Evolutionary conservation across 1,139 yeast genomes (phyloP).

Genomic region (Tardiomyces digboiensis): DNA sequence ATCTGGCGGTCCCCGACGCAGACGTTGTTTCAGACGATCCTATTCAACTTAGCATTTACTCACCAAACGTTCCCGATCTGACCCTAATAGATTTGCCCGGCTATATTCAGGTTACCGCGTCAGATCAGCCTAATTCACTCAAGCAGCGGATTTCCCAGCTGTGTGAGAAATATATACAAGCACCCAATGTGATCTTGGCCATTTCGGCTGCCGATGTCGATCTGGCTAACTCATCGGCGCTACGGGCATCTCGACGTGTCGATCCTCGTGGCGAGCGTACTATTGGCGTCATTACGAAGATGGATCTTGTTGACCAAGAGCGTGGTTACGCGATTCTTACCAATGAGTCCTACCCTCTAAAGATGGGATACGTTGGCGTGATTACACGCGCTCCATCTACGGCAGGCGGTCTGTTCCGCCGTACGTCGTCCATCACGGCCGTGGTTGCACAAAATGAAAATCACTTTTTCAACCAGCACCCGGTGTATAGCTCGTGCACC

Average conservation of each 20-base stretch:
- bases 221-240: slow-evolving; percentile 90
- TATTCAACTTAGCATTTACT: slow-evolving; percentile 79
- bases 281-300: slow-evolving; percentile 88
- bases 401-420: slow-evolving; percentile 24
- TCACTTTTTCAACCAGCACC: slow-evolving; percentile 43
- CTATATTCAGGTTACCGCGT: slow-evolving; percentile 92
- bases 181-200: slow-evolving; percentile 91
- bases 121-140: slow-evolving; percentile 85
- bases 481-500: slow-evolving; percentile 52
- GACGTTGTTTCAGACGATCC: slow-evolving; percentile 90
- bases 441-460: slow-evolving; percentile 36
- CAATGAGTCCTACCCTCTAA: slow-evolving; percentile 78
- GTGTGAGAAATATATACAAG: slow-evolving; percentile 78
- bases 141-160: slow-evolving; percentile 69
- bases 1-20: slow-evolving; percentile 80
- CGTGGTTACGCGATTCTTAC: slow-evolving; percentile 59
- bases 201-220: slow-evolving; percentile 98
- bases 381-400: slow-evolving; percentile 64
- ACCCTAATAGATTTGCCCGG: slow-evolving; percentile 96
- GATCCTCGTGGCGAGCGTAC: slow-evolving; percentile 96
- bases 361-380: slow-evolving; percentile 97
- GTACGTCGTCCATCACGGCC: slow-evolving; percentile 18
- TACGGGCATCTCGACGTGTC: slow-evolving; percentile 83
- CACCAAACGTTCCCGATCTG: slow-evolving; percentile 89
- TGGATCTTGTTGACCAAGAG: slow-evolving; percentile 79